phyloP scores from a whole-genome alignment of 2,329 filamentous ascomycete species.

The Apiospora saccharicola region DNA sequence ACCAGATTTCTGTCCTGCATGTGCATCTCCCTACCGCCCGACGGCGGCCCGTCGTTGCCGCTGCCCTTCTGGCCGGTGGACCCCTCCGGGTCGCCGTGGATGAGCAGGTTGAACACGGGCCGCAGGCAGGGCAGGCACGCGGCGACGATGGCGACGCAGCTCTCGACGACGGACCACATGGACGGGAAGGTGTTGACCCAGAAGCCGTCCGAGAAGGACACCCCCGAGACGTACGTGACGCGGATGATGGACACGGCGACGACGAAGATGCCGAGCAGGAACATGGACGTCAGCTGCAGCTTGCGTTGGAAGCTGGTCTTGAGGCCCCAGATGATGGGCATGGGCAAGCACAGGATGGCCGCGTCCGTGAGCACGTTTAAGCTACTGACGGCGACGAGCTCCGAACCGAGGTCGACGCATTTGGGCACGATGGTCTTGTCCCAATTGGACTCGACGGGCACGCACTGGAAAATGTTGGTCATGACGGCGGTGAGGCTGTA shows the following conservation, averaged over 20 bases:
- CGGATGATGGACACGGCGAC: slow-evolving; percentile 8
- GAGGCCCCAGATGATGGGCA: not conserved
- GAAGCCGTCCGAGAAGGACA: slow-evolving; percentile 22
- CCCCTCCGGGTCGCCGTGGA: not conserved
- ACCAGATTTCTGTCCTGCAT: not conserved
- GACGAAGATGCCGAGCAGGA: not conserved
- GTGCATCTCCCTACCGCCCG: too few species aligned
- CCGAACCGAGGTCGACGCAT: not conserved
- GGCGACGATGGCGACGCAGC: slow-evolving; percentile 6
- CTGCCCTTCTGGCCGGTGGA: not conserved
- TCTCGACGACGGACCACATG: slow-evolving; percentile 8
- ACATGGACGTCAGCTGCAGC: not conserved
- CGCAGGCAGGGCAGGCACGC: slow-evolving; percentile 10
- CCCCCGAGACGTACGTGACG: not conserved
- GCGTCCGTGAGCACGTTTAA: not conserved
- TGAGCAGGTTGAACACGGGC: slow-evolving; percentile 2
- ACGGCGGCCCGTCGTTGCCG: not conserved
- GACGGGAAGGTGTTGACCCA: slow-evolving; percentile 8
- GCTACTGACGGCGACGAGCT: not conserved
- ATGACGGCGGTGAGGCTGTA: not conserved
- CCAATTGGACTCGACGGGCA: not conserved
- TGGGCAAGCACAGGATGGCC: not conserved
- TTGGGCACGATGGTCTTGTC: not conserved
- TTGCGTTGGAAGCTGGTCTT: not conserved
- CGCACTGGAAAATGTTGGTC: not conserved